phyloP scores from a whole-genome alignment of 2,329 filamentous ascomycete species.

The Arthrobotrys musiformis region DNA sequence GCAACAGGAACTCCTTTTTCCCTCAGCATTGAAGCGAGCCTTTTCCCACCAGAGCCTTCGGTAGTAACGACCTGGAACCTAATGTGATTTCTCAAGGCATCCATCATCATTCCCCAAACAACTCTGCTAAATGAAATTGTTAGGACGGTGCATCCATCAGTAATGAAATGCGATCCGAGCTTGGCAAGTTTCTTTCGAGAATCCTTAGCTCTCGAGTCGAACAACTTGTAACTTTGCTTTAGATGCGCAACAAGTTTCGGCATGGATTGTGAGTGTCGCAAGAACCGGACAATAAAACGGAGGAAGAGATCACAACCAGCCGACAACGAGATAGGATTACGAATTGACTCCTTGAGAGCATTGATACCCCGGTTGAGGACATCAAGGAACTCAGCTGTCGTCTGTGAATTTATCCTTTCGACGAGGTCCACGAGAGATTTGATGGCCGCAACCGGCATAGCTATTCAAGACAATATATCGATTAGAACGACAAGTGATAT shows the following conservation, averaged over 20 bases:
- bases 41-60: constrained; percentile 71
- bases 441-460: constrained; percentile 94
- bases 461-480: constrained; percentile 68
- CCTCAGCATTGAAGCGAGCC: constrained; percentile 71
- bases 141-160: constrained; percentile 81
- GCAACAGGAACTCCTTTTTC: constrained; percentile 82
- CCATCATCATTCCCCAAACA: constrained; percentile 78
- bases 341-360: constrained; percentile 79
- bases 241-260: constrained; percentile 67
- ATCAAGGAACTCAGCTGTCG: constrained; percentile 92
- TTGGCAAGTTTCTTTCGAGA: constrained; percentile 84
- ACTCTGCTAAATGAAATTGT: constrained; percentile 90
- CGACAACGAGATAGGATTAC: constrained; percentile 89
- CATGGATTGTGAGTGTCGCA: constrained; percentile 42
- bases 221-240: constrained; percentile 84
- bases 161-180: constrained; percentile 80
- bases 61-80: constrained; percentile 78
- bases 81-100: constrained; percentile 76
- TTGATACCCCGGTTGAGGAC: constrained; percentile 80
- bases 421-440: constrained; percentile 89
- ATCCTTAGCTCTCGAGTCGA: constrained; percentile 86
- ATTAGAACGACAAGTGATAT: background rate
- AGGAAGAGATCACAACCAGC: constrained; percentile 96
- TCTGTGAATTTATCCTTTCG: constrained; percentile 79
- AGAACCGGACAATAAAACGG: constrained; percentile 79